phyloP scores from a whole-genome alignment of 495 filamentous ascomycete species.

The Xylaria bambusicola region DNA sequence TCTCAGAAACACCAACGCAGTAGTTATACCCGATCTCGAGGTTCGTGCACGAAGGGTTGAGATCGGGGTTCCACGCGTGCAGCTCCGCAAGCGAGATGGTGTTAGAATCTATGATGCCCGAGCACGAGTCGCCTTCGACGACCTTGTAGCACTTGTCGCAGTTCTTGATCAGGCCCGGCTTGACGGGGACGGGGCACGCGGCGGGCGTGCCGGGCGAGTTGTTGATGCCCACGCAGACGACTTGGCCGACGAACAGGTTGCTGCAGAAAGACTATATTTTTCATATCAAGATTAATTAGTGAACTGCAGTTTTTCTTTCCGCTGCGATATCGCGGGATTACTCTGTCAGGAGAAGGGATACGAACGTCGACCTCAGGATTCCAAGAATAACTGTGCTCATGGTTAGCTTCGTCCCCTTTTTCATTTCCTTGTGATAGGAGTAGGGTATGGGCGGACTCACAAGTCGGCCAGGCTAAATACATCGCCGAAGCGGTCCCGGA shows the following conservation, averaged over 20 bases:
- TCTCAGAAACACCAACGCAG: conserved; percentile 31
- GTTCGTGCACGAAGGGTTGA: conserved; percentile 36
- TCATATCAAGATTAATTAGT: too few relatives aligned
- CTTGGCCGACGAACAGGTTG: conserved; percentile 26
- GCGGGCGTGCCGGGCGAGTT: conserved; percentile 5
- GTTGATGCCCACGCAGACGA: conserved; percentile 22
- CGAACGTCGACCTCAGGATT: conserved; percentile 26
- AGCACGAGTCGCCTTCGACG: conserved; percentile 25
- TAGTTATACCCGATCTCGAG: conserved; percentile 39
- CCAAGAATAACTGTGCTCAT: conserved; percentile 34
- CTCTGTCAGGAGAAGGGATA: too few relatives aligned
- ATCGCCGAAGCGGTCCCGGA: conserved; percentile 20
- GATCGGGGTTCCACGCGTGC: conserved; percentile 27
- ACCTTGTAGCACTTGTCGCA: conserved; percentile 29
- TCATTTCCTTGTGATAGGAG: too few relatives aligned
- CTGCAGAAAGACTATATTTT: conserved; percentile 21
- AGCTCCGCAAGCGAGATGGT: conserved; percentile 23
- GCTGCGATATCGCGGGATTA: too few relatives aligned
- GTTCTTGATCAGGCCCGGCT: conserved; percentile 16
- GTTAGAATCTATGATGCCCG: background rate
- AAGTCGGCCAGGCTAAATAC: conserved; percentile 24
- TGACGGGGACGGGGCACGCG: conserved; percentile 20
- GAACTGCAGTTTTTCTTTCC: too few relatives aligned
- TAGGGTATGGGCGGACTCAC: conserved; percentile 25
- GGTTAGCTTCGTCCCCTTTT: too few relatives aligned